Base-by-base conservation (phyloP, 345 rosid species). In the Aquilaria yunnanensis region DNA sequence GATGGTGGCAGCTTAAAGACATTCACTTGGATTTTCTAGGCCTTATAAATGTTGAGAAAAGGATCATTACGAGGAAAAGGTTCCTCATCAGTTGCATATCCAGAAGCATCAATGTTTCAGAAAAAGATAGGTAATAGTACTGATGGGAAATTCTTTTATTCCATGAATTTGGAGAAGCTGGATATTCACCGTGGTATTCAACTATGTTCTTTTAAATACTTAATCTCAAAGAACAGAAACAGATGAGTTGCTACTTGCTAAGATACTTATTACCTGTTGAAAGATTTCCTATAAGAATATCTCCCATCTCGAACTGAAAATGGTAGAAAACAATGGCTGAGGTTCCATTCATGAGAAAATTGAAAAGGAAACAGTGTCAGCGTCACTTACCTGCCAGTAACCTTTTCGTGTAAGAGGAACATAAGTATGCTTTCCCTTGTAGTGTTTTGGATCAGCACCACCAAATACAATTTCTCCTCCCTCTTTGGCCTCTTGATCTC, bases 401-500 rank as follows among this genome's bases (percentile, higher is more conserved):
- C 97, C 97, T 64, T 82, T 85, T 52, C 16, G 49, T 23, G 87
- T 83, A 47, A 90, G 76, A 14, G 90, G 90, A 49, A 90, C 92
- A 64, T 78, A 87, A 3, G 84, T 80, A 65, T 90, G 97, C 66
- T 83, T 77, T 48, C 97, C 97, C 65, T 66, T 82, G 29, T 55
- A 88, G 61, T 85, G 96, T 3, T 73, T 74, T 16, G 67, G 54
- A 59, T 90, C 93, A 67, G 81, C 76, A 60, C 97, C 96, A 1
- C 97, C 97, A 65, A 90, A 85, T 56, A 90, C 96, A 73, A 90
- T 76, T 75, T 90, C 90, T 7, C 97, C 96, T 56, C 96, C 96
- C 14, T 66, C 74, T 43, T 16, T 57, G 14, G 76, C 79, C 29
- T 68, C 58, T 2, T 83, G 70, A 77, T 88, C 65, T 32, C 81